Conservation (phyloP, 2,329 filamentous ascomycete genomes). For the Neoarthrinium moseri region DNA sequence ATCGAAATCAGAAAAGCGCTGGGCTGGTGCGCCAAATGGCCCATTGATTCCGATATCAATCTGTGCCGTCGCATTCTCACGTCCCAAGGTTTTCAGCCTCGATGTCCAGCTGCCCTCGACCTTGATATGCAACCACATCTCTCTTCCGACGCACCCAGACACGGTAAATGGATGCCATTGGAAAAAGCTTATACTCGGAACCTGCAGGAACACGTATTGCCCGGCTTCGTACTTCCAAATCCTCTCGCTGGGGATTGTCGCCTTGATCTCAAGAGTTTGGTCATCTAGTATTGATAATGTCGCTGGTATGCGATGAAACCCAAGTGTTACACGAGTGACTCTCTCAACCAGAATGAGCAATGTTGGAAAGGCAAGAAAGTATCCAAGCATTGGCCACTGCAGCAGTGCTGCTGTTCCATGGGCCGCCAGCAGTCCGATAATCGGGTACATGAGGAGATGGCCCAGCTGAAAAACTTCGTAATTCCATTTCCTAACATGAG, state of each 20-base stretch:
- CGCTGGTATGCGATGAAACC: slow-evolving; percentile 48
- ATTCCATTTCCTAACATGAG: slow-evolving; percentile 46
- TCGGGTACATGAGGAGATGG: slow-evolving; percentile 57
- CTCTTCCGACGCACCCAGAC: slow-evolving; percentile 50
- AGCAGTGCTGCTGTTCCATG: slow-evolving; percentile 51
- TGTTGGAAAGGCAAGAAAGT: slow-evolving; percentile 53
- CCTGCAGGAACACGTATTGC: slow-evolving; percentile 56
- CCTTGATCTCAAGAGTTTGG: slow-evolving; percentile 50
- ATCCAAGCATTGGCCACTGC: slow-evolving; percentile 56
- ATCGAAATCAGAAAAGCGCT: slow-evolving; percentile 58
- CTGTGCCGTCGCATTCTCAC: slow-evolving; percentile 27
- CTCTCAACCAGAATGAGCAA: slow-evolving; percentile 50
- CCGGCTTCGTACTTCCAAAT: slow-evolving; percentile 56
- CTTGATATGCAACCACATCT: slow-evolving; percentile 57
- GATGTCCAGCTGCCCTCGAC: slow-evolving; percentile 57
- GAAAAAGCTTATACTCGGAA: slow-evolving; percentile 50
- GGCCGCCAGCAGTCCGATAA: slow-evolving; percentile 53
- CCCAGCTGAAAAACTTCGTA: slow-evolving; percentile 58
- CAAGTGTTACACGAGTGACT: slow-evolving; percentile 39
- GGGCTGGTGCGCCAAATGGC: slow-evolving; percentile 56
- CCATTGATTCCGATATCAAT: slow-evolving; percentile 56
- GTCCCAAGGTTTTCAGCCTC: slow-evolving; percentile 40
- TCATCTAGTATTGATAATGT: slow-evolving; percentile 47
- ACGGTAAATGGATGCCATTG: slow-evolving; percentile 63
- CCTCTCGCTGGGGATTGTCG: slow-evolving; percentile 44